These are phyloP conservation scores for Penicillium silybi DNA, from an alignment of 495 filamentous ascomycete genomes.

Conservation along the genomic window DNA sequence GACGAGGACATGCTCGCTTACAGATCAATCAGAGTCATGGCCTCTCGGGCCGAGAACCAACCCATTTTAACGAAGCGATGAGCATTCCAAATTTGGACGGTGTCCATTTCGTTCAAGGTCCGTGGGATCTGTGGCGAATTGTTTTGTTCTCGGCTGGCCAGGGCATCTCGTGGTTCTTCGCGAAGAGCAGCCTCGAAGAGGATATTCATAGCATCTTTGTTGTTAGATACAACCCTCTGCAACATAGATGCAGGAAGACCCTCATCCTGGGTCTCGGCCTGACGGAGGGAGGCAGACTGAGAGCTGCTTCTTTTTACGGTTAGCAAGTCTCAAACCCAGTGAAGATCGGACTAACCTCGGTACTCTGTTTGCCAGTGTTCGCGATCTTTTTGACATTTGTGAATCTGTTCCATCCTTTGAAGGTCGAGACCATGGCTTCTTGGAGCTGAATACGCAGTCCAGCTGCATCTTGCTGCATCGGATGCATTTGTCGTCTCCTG, in stretches of 20 bases:
- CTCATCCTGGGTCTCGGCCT: constrained; percentile 1
- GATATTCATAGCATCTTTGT: constrained; percentile 35
- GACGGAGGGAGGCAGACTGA: background rate
- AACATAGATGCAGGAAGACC: constrained; percentile 15
- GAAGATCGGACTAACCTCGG: background rate
- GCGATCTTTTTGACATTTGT: background rate
- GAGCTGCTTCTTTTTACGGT: background rate
- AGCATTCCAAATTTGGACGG: constrained; percentile 31
- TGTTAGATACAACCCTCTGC: constrained; percentile 22
- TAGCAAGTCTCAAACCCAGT: no score
- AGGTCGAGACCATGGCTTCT: constrained; percentile 21
- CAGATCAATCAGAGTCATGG: constrained; percentile 26
- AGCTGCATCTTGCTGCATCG: constrained; percentile 19
- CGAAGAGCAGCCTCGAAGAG: constrained; percentile 32
- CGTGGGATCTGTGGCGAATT: background rate
- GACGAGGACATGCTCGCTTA: background rate
- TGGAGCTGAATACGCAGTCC: constrained; percentile 18
- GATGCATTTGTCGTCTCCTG: constrained; percentile 9
- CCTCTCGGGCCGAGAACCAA: constrained; percentile 40
- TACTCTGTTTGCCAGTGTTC: background rate
- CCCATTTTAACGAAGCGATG: constrained; percentile 42
- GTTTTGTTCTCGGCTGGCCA: background rate
- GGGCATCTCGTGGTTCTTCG: background rate
- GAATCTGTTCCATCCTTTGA: background rate
- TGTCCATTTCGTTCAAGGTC: constrained; percentile 12